phyloP scores from a whole-genome alignment of 1,139 yeast species.

The Saccharomyces hybrid region DNA sequence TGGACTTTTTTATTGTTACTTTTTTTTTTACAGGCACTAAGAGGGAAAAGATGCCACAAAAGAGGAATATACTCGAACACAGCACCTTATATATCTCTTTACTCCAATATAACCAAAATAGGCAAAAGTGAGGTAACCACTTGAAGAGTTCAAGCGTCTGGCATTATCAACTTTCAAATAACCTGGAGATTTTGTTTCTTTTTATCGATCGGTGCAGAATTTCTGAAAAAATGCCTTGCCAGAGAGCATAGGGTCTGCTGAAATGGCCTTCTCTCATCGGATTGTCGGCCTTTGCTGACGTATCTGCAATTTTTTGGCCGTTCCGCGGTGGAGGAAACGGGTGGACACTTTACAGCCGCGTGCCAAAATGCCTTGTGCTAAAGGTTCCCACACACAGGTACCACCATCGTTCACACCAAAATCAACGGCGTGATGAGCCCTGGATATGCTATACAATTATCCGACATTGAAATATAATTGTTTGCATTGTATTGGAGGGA shows the following conservation, averaged over 20 bases:
- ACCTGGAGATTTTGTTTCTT: neutral
- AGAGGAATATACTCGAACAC: neutral
- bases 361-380: neutral
- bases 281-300: neutral
- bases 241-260: neutral
- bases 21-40: neutral
- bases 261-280: neutral
- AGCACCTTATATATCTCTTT: neutral
- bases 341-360: neutral
- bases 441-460: neutral
- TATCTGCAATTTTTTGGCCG: neutral
- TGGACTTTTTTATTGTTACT: neutral
- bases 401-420: neutral
- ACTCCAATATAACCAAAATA: neutral
- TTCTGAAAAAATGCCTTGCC: neutral
- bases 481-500: neutral
- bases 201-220: neutral
- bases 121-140: neutral
- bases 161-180: neutral
- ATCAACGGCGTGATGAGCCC: neutral
- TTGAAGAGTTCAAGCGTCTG: neutral
- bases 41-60: neutral
- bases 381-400: neutral
- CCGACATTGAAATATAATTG: neutral
- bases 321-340: neutral